These are phyloP conservation scores for Epichloe gansuensis DNA, from an alignment of 2,329 filamentous ascomycete genomes.

Conservation along the genomic window DNA sequence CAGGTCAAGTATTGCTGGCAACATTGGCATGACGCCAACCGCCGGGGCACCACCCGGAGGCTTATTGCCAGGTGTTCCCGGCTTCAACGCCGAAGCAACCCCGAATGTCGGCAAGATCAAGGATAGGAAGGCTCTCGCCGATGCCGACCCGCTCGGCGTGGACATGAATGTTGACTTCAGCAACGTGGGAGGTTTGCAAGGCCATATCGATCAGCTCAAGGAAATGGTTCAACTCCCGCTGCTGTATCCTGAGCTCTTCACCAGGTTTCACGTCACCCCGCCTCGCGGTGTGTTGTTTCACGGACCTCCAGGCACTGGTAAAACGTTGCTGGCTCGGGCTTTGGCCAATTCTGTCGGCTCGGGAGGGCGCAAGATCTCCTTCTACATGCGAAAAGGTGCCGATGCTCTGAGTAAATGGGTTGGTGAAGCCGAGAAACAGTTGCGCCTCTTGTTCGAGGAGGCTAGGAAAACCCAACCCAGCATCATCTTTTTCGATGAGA, in stretches of 20 bases:
- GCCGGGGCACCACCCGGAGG: conserved; percentile 32
- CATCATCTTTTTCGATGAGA: conserved; percentile 99
- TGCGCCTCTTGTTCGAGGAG: conserved; percentile 88
- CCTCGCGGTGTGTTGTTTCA: conserved; percentile 94
- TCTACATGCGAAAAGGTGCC: conserved; percentile 98
- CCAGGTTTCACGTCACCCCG: conserved; percentile 82
- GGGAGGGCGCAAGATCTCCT: conserved; percentile 88
- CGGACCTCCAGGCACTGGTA: conserved; percentile 92
- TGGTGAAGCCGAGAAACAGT: conserved; percentile 90
- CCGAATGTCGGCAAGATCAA: conserved; percentile 89
- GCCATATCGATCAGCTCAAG: conserved; percentile 93
- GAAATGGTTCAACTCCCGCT: conserved; percentile 96
- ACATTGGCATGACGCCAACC: conserved; percentile 50
- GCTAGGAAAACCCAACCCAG: conserved; percentile 91
- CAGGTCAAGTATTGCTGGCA: conserved; percentile 43
- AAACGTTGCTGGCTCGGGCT: conserved; percentile 88
- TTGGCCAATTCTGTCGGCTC: conserved; percentile 83
- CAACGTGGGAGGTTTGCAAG: conserved; percentile 82
- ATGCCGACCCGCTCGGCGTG: conserved; percentile 88
- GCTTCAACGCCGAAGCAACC: conserved; percentile 35
- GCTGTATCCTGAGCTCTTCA: conserved; percentile 89
- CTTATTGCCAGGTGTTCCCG: conserved; percentile 29
- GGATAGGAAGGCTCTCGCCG: conserved; percentile 80
- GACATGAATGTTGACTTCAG: conserved; percentile 89
- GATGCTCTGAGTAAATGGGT: conserved; percentile 99